Conservation (phyloP, 192 early-diverging fungal genomes). For the Entomortierella beljakovae region DNA sequence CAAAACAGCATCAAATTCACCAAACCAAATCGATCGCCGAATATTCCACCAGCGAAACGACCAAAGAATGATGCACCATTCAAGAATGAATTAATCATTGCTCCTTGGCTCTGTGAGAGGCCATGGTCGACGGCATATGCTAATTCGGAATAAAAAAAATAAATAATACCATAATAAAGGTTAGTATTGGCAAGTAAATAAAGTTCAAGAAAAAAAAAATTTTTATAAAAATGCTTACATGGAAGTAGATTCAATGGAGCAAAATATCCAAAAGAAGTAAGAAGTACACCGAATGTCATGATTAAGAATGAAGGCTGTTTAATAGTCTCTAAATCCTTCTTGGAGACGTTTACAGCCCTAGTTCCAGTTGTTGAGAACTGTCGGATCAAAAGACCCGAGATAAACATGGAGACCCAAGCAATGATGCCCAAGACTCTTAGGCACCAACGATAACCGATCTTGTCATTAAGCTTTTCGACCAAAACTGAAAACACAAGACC, state of each 20-base stretch:
- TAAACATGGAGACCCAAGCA: constrained; percentile 61
- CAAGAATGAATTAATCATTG: constrained; percentile 55
- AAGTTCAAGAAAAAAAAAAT: constrained; percentile 12
- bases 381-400: constrained; percentile 49
- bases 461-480: constrained; percentile 66
- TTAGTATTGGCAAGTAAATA: neutral
- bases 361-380: constrained; percentile 34
- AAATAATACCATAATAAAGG: too few species aligned
- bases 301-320: constrained; percentile 54
- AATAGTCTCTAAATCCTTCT: constrained; percentile 53
- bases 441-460: constrained; percentile 70
- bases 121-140: constrained; percentile 48
- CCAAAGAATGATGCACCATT: constrained; percentile 62
- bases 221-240: constrained; percentile 17
- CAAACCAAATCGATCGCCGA: constrained; percentile 60
- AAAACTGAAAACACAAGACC: constrained; percentile 74
- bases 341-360: constrained; percentile 33
- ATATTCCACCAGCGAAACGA: constrained; percentile 57
- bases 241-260: constrained; percentile 28
- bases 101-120: constrained; percentile 33
- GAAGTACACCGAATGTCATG: constrained; percentile 49
- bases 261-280: constrained; percentile 63
- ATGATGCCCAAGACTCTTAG: constrained; percentile 70
- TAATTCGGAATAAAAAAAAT: neutral
- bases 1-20: constrained; percentile 55